Base-by-base conservation (phyloP, 495 filamentous ascomycete species). In the Achaetomiella virescens region DNA sequence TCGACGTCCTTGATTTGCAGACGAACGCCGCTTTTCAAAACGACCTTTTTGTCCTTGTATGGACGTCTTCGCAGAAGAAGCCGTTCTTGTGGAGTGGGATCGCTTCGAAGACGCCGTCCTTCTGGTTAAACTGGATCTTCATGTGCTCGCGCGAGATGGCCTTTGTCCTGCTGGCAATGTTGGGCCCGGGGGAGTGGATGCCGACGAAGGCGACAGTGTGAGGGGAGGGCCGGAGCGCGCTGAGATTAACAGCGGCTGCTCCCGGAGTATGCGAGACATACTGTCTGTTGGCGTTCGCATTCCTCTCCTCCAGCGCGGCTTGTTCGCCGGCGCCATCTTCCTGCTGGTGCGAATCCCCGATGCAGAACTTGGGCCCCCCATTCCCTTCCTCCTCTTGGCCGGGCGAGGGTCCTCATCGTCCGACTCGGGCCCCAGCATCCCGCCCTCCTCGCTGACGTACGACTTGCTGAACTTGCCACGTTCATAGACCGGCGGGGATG, bases 61-160 rank as follows among this genome's bases (percentile, higher is more conserved):
- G 86, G 48, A 84, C 78, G 33, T 87, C 87, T 48, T 96, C 86
- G 45, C 89, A 82, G 57, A 92, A 95, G 31, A 88, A 85, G 29
- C 90, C 90, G 65, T 96, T 97, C 60, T 84, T 81, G 48, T 92
- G 90, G 62, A 92, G 73, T 3, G 95, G 83, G 37, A 86, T 77
- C 61, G 93, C 82, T 64, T 95, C 85, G 57, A 91, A 98, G 14
- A 84, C 68, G 51, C 84, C 79, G 57, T 79, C 80, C 20, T 84
- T 78, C 56, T 84, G 84, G 62, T 92, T 91, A 68, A 89, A 97
- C 12, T 81, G 70, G 50, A 98, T 91, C 63, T 83, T 86, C 35
- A 91, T 81, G 68, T 98, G 93, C 64, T 87, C 78, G 37, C 92
- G 81, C 6, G 91, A 96, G 35, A 97, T 97, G 22, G 81, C 84